These are phyloP conservation scores for Xylaria sp. DNA, from an alignment of 2,329 filamentous ascomycete genomes.

Conservation along the genomic window DNA sequence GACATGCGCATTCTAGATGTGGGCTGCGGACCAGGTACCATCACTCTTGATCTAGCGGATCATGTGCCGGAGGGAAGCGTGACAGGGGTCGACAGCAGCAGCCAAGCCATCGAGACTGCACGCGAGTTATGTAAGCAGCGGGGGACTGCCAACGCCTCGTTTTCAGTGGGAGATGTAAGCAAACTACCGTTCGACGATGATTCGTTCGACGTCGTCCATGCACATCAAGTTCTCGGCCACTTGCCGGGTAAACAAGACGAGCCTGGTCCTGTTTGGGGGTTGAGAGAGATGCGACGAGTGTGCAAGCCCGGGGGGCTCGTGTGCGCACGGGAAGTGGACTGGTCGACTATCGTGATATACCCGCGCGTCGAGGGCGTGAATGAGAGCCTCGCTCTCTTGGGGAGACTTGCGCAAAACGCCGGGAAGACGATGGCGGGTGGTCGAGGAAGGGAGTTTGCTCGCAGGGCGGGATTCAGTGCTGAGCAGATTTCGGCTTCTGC, in stretches of 20 bases:
- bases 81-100: constrained; percentile 28
- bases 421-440: constrained; percentile 31
- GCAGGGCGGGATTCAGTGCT: constrained; percentile 32
- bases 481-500: constrained; percentile 32
- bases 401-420: constrained; percentile 12
- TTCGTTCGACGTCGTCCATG: constrained; percentile 36
- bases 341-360: constrained; percentile 28
- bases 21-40: constrained; percentile 36
- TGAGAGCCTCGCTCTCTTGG: constrained; percentile 20
- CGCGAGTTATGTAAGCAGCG: constrained; percentile 12
- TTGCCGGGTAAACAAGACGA: constrained; percentile 17
- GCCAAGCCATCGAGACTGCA: constrained; percentile 26
- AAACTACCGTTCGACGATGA: constrained; percentile 35
- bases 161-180: constrained; percentile 23
- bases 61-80: constrained; percentile 30
- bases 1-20: constrained; percentile 36
- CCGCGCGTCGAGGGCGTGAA: constrained; percentile 24
- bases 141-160: constrained; percentile 24
- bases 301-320: constrained; percentile 38
- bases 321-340: constrained; percentile 36
- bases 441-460: constrained; percentile 35
- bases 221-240: constrained; percentile 38
- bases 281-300: constrained; percentile 40
- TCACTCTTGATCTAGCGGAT: constrained; percentile 31
- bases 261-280: constrained; percentile 28